These are phyloP conservation scores for Macrophomina tecta DNA, from an alignment of 2,329 filamentous ascomycete genomes.

Conservation along the genomic window DNA sequence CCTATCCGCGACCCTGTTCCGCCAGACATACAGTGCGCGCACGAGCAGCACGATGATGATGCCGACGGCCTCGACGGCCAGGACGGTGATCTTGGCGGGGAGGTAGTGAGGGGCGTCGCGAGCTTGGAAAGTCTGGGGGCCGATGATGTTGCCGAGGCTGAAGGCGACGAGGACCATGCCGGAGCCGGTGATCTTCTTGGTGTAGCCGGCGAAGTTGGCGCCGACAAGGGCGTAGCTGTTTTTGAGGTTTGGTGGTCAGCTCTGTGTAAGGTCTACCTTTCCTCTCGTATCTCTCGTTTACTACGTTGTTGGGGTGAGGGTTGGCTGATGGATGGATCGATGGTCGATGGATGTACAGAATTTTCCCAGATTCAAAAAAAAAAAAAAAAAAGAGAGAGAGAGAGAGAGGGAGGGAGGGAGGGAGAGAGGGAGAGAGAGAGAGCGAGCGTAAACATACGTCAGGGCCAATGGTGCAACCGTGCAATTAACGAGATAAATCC, in stretches of 20 bases:
- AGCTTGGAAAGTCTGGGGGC: slow-evolving; percentile 45
- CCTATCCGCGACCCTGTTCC: neutral
- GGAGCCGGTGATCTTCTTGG: slow-evolving; percentile 46
- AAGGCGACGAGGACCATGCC: slow-evolving; percentile 47
- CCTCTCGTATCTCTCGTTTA: neutral
- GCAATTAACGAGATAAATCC: slow-evolving; percentile 21
- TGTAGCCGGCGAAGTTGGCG: slow-evolving; percentile 40
- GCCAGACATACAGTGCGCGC: neutral
- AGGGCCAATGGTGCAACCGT: neutral
- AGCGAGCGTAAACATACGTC: neutral
- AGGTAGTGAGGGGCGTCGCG: slow-evolving; percentile 38
- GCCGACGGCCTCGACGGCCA: slow-evolving; percentile 30
- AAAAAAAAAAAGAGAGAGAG: too few relatives aligned
- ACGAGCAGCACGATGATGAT: neutral
- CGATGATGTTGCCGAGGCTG: slow-evolving; percentile 48
- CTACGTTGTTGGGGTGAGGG: neutral
- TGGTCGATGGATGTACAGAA: too few relatives aligned
- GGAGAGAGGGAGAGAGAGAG: too few relatives aligned
- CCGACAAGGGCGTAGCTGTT: slow-evolving; percentile 14
- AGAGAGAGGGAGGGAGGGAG: too few relatives aligned
- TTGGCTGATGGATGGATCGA: too few relatives aligned
- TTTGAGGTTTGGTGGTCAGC: neutral
- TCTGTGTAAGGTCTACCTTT: neutral
- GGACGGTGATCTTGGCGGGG: slow-evolving; percentile 52
- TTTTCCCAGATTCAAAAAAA: too few relatives aligned